phyloP scores from a whole-genome alignment of 306 rosid genomes.

The Prunus davidiana region DNA sequence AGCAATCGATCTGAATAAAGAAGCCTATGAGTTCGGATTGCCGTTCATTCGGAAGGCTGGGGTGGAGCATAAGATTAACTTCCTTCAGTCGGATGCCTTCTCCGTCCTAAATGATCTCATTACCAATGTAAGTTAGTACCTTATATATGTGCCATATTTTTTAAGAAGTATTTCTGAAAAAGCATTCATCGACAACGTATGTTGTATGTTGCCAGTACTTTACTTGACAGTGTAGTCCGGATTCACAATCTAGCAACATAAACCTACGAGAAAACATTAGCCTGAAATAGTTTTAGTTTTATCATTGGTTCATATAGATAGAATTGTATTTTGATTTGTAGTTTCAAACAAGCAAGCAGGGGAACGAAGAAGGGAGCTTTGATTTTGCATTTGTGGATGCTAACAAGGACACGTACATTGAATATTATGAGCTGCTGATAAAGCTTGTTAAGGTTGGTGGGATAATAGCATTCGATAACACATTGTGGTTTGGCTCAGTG shows the following conservation, averaged over 20 bases:
- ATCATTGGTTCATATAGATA: too few species aligned
- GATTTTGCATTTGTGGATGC: slow-evolving; percentile 69
- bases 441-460: slow-evolving; percentile 55
- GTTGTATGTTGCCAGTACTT: too few species aligned
- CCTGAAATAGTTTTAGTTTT: too few species aligned
- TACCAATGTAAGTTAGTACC: slow-evolving; percentile 26
- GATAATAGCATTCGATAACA: slow-evolving; percentile 54
- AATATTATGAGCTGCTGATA: slow-evolving; percentile 48
- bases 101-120: slow-evolving; percentile 36
- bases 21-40: slow-evolving; percentile 46
- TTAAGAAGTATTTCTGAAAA: too few species aligned
- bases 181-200: too few species aligned
- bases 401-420: slow-evolving; percentile 25
- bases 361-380: slow-evolving; percentile 35
- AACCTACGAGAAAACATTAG: too few species aligned
- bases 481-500: slow-evolving; percentile 48
- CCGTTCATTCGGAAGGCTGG: slow-evolving; percentile 55
- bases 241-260: too few species aligned
- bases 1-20: slow-evolving; percentile 39
- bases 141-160: too few species aligned
- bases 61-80: slow-evolving; percentile 52
- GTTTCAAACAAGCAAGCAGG: slow-evolving; percentile 12
- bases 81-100: slow-evolving; percentile 40
- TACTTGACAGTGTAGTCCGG: too few species aligned
- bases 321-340: background rate